A percentile compares a stretch with the other conserved stretches of the same genome.
These are phyloP conservation scores for Colletotrichum musae DNA, from an alignment of 2,329 filamentous ascomycete genomes.

Conservation along the genomic window DNA sequence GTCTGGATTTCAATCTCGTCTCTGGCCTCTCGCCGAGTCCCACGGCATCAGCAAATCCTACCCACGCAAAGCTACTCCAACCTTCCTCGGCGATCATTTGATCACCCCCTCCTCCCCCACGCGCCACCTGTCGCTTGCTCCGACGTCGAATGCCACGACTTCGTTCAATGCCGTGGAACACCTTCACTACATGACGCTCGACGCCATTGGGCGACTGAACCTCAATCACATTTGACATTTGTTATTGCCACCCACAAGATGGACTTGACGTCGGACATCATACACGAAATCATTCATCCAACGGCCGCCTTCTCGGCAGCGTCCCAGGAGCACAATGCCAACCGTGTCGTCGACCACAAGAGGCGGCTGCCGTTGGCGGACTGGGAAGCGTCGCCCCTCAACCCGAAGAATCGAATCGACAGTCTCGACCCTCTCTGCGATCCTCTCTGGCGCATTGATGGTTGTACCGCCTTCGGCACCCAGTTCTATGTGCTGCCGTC, in stretches of 20 bases:
- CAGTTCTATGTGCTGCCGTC: slow-evolving; percentile 71
- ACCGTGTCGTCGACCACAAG: slow-evolving; percentile 7
- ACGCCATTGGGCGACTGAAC: slow-evolving; percentile 21
- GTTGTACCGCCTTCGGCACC: slow-evolving; percentile 69
- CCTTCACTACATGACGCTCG: slow-evolving; percentile 20
- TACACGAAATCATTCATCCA: slow-evolving; percentile 71
- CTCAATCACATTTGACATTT: slow-evolving; percentile 36
- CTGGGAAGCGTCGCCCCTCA: slow-evolving; percentile 67
- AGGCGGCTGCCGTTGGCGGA: slow-evolving; percentile 20
- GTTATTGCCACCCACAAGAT: slow-evolving; percentile 51
- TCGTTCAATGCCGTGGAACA: slow-evolving; percentile 31
- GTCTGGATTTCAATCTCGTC: neutral
- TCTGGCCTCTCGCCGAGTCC: slow-evolving; percentile 1
- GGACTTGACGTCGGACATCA: slow-evolving; percentile 67
- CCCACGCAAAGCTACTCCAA: neutral
- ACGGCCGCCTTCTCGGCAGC: slow-evolving; percentile 64
- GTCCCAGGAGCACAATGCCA: neutral
- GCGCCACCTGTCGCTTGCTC: slow-evolving; percentile 19
- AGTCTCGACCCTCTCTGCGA: slow-evolving; percentile 61
- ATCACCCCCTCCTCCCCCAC: slow-evolving; percentile 19
- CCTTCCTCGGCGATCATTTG: slow-evolving; percentile 9
- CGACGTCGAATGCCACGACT: slow-evolving; percentile 11
- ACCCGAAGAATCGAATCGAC: slow-evolving; percentile 74
- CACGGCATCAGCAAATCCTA: slow-evolving; percentile 1
- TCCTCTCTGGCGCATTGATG: slow-evolving; percentile 72